Evolutionary conservation across 106 monocot species (phyloP), one percentile per base, ranked within the genome.

Genomic region (Allium cepa): DNA sequence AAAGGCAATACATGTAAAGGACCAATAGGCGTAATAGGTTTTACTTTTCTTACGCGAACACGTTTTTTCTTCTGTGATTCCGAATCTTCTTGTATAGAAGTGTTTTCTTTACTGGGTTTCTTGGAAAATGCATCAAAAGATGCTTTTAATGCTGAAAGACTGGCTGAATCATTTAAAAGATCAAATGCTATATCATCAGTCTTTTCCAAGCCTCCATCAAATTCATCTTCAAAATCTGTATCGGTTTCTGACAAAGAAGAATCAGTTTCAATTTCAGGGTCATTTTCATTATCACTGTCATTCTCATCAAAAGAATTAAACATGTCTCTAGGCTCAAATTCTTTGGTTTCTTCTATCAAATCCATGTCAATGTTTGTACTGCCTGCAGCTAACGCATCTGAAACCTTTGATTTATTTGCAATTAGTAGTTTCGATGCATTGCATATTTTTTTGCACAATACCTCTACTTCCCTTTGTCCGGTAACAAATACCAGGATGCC

Each of bases 401-500:
- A 62, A 57, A 55, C 72, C 28, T 49, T 80, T 9, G 53, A 26
- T 62, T 45, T 76, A 27, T 22, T 73, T 62, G 73, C 63, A 26
- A 26, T 47, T 14, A 71, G 61, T 70, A 73, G 27, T 26, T 67
- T 68, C 50, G 90, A 87, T 53, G 77, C 79, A 73, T 75, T 85
- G 26, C 77, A 68, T 46, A 99, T 63, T 56, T 83, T 92, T 71
- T 81, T 85, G 73, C 99, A 99, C 55, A 99, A 70, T 71, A 84
- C 73, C 27, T 93, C 99, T 6, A 93, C 88, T 80, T 99, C 99
- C 58, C 92, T 82, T 64, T 99, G 92, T 59, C 99, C 99, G 73
- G 99, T 99, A 27, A 90, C 90, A 78, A 93, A 99, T 26, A 93
- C 90, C 69, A 99, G 84, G 70, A 99, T 90, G 46, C 92, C 99